These are phyloP conservation scores for Scutellaria minor DNA, from an alignment of 257 asterid genomes.

Conservation along the genomic window DNA sequence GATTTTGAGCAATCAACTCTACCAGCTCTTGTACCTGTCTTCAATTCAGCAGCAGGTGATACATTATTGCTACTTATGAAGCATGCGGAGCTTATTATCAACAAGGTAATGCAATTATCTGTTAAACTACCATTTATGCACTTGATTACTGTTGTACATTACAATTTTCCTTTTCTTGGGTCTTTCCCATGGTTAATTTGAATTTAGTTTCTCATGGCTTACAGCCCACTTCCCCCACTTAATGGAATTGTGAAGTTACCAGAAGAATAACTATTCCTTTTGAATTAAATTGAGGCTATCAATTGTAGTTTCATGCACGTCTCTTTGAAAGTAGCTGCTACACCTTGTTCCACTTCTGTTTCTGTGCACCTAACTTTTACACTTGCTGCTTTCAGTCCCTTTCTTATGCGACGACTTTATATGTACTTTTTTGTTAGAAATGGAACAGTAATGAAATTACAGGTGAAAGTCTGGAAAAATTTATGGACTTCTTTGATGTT, in stretches of 20 bases:
- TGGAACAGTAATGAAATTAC: neutral
- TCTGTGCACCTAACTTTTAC: neutral
- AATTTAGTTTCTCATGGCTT: conserved; percentile 26
- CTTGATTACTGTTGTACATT: conserved; percentile 3
- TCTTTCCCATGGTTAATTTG: conserved; percentile 11
- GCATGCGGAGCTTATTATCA: conserved; percentile 92
- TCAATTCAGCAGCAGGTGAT: conserved; percentile 91
- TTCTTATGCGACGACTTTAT: neutral
- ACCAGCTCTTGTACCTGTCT: conserved; percentile 97
- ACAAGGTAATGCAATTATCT: conserved; percentile 63
- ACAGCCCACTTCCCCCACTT: conserved; percentile 9
- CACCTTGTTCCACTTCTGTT: neutral
- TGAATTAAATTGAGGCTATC: conserved; percentile 10
- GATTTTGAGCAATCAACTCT: conserved; percentile 94
- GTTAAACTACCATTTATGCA: conserved; percentile 4
- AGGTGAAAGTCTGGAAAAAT: neutral
- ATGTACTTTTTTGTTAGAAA: neutral
- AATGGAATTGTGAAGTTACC: conserved; percentile 1
- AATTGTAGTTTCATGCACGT: conserved; percentile 23
- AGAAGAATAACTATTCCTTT: conserved; percentile 4
- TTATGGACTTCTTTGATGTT: neutral
- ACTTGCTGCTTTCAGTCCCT: neutral
- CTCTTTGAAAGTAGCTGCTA: neutral
- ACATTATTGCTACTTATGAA: conserved; percentile 91
- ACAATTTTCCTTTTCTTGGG: neutral